Evolutionary conservation across 495 filamentous ascomycete species (phyloP).

Genomic region (Trichoderma gamsii): DNA sequence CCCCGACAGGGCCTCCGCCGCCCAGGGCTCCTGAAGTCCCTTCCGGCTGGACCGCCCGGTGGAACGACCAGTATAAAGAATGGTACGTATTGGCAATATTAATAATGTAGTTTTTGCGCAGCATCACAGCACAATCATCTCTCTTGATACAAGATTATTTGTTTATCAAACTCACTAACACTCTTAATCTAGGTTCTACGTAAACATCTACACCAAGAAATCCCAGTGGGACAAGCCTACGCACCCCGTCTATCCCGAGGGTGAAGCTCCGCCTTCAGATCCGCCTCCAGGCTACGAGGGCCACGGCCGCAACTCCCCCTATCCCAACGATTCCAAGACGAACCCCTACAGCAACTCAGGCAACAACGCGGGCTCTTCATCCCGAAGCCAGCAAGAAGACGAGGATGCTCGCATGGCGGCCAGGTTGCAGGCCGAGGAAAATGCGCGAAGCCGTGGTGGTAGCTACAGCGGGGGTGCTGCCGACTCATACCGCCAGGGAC

Average conservation of each 20-base stretch:
- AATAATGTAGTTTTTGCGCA: background rate
- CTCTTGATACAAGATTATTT: background rate
- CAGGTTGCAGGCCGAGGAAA: conserved; percentile 75
- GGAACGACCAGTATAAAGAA: conserved; percentile 68
- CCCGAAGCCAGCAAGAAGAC: conserved; percentile 36
- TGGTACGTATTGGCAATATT: conserved; percentile 43
- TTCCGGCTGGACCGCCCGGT: conserved; percentile 74
- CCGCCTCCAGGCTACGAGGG: conserved; percentile 62
- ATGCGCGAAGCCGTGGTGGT: conserved; percentile 48
- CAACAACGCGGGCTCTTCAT: conserved; percentile 33
- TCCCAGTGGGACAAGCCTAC: conserved; percentile 84
- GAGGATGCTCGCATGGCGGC: conserved; percentile 71
- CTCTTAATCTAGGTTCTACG: conserved; percentile 64
- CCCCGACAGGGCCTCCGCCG: conserved; percentile 76
- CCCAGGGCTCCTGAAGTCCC: conserved; percentile 66
- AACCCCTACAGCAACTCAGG: conserved; percentile 56
- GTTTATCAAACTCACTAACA: conserved; percentile 9
- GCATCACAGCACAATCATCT: background rate
- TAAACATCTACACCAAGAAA: conserved; percentile 76
- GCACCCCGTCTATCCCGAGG: conserved; percentile 48
- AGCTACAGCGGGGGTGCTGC: conserved; percentile 24
- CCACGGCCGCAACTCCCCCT: conserved; percentile 33
- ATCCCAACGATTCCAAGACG: conserved; percentile 50
- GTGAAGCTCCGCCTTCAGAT: conserved; percentile 34
- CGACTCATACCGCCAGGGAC: conserved; percentile 19